Evolutionary conservation across 768 basidiomycete genomes (phyloP).

Genomic region (Mycena capillaripes): DNA sequence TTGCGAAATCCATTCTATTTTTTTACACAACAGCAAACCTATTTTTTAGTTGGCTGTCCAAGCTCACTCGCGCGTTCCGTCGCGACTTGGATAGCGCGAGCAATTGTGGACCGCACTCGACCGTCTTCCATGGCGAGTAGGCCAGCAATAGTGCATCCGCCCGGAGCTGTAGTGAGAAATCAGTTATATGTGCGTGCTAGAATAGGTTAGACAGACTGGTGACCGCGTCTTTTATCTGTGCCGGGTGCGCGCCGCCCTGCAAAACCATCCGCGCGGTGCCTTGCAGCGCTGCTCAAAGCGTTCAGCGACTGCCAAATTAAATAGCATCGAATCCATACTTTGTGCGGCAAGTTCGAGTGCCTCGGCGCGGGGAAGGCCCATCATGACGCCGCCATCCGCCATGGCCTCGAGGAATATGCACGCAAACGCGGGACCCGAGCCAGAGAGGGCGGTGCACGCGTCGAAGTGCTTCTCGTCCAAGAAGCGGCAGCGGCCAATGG

Average conservation of each 20-base stretch:
- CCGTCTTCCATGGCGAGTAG: conserved; percentile 96
- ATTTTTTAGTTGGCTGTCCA: conserved; percentile 77
- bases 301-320: background rate
- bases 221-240: conserved; percentile 96
- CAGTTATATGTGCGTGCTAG: background rate
- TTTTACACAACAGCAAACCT: conserved; percentile 17
- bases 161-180: conserved; percentile 75
- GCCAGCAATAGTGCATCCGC: conserved; percentile 99
- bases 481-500: conserved; percentile 95
- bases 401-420: conserved; percentile 98
- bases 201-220: conserved; percentile 75
- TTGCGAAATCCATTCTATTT: background rate
- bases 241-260: conserved; percentile 90
- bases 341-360: conserved; percentile 96
- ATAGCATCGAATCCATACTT: conserved; percentile 78
- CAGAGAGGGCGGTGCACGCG: conserved; percentile 96
- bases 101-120: conserved; percentile 92
- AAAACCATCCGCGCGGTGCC: conserved; percentile 97
- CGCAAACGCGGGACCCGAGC: conserved; percentile 97
- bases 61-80: conserved; percentile 90
- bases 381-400: conserved; percentile 99
- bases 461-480: conserved; percentile 99
- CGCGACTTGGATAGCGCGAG: conserved; percentile 93
- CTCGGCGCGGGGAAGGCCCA: conserved; percentile 95
- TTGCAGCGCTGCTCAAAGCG: conserved; percentile 77